Base-by-base conservation (phyloP, 306 rosid genomes). In the Herpetospermum pedunculosum region DNA sequence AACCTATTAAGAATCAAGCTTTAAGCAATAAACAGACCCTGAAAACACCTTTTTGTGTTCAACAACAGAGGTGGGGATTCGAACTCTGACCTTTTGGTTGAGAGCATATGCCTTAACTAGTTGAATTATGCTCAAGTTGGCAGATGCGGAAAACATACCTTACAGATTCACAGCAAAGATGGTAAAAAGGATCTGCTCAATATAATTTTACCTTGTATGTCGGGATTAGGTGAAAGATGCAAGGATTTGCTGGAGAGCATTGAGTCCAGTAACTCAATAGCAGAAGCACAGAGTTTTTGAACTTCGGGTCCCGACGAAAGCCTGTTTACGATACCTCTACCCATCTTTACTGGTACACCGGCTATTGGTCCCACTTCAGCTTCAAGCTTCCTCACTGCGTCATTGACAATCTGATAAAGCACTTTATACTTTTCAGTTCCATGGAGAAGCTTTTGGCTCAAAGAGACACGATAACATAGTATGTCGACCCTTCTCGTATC, bases 301-400 rank as follows among this genome's bases (percentile, higher is more conserved):
- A 94, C 90, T 84, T 88, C 97, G 34, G 93, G 97, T 72, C 99
- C 99, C 0, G 95, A 91, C n/a, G 97, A 88, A 78, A 94, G 99
- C 87, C 99, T 88, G 81, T 94, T 94, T 32, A 94, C 99, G 64
- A 94, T 91, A 47, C 97, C 99, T 82, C 99, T 83, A 35, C 98
- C 91, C 87, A 88, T 91, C 90, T 91, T 94, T 60, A 81, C 87
- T 0, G 96, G 95, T 75, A 87, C 82, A 43, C 90, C 90, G 62
- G 84, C 84, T 72, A 94, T 80, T 16, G 87, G 95, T 62, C 99
- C 99, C 50, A 94, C 95, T 73, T 94, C 99, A 67, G 81, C 85
- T 82, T 94, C 88, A 84, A 94, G 99, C 82, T 86, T 91, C 87
- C 78, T 86, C 82, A 85, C 84, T 10, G 92, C 97, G 48, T 88